Evolutionary conservation across 2,329 filamentous ascomycete species (phyloP).

Genomic region (Fusarium miscanthi): DNA sequence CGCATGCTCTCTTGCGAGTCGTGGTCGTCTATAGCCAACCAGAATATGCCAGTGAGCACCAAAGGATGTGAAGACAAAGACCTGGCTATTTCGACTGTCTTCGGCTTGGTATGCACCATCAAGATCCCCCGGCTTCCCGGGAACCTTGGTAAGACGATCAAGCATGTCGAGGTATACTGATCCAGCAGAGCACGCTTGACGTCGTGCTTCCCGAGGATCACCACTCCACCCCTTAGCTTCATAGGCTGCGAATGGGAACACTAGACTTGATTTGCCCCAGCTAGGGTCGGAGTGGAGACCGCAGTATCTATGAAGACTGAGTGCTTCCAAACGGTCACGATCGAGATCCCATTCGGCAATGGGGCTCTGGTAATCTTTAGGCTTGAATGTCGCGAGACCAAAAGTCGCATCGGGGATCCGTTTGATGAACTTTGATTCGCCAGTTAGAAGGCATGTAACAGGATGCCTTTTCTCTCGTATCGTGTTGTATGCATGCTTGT

Average conservation of each 20-base stretch:
- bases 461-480: background rate
- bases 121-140: background rate
- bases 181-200: conserved; percentile 1
- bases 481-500: background rate
- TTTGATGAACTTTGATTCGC: background rate
- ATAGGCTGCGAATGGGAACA: background rate
- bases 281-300: background rate
- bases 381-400: conserved; percentile 2
- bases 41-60: conserved; percentile 7
- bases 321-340: background rate
- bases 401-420: conserved; percentile 7
- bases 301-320: background rate
- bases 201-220: background rate
- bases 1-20: background rate
- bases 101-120: background rate
- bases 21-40: background rate
- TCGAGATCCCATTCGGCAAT: background rate
- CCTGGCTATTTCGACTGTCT: background rate
- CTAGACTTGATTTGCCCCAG: background rate
- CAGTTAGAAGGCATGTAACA: background rate
- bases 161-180: conserved; percentile 1
- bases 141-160: background rate
- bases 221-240: conserved; percentile 11
- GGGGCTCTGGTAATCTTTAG: background rate
- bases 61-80: conserved; percentile 9